Base-by-base conservation (phyloP, 1,284 basidiomycete species). In the Papiliotrema terrestris region DNA sequence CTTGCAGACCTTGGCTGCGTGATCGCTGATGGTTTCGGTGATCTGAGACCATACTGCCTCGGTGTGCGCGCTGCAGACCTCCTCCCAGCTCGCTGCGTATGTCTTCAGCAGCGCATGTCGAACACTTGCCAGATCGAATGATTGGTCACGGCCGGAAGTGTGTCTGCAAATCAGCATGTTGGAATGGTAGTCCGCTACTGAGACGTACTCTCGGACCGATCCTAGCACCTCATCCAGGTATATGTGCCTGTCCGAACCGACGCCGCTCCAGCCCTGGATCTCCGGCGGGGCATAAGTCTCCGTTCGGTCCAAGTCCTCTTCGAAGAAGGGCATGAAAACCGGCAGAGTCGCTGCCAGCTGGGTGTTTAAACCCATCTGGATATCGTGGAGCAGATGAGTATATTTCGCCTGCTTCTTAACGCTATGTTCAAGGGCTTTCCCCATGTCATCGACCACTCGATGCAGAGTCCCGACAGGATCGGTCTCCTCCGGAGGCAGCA, bases 391-490 rank as follows among this genome's bases (percentile, higher is more conserved):
- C 13, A 57, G 23, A 0, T 38, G 35, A 0, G 52, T 26, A 14
- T 39, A 15, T 20, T 19, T n/a, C 1, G 9, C 1, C 23, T 49
- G 3, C 2, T 19, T 2, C 9, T 25, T 15, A 0, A 54, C 19
- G 37, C 14, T 9, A 8, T 25, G 14, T 3, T 48, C n/a, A 3
- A 63, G 46, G 0, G 2, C 6, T 8, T 22, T 11, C 2, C 5
- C 4, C 17, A 63, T 48, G 8, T 4, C 22, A 9, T 47, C 35
- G 29, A 65, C 54, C 0, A 48, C 17, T 6, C 53, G 44, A 38
- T 66, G 60, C 0, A 62, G 29, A 0, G 38, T 25, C 1, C 52
- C 55, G 15, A 61, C 54, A 0, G 62, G 60, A 25, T 59, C 41
- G 20, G 35, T 43, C 8, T 58, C 38, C 19, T 39, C 42, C 2